phyloP scores from a whole-genome alignment of 805 yeast genomes.

The Wickerhamomyces chaumierensis region DNA sequence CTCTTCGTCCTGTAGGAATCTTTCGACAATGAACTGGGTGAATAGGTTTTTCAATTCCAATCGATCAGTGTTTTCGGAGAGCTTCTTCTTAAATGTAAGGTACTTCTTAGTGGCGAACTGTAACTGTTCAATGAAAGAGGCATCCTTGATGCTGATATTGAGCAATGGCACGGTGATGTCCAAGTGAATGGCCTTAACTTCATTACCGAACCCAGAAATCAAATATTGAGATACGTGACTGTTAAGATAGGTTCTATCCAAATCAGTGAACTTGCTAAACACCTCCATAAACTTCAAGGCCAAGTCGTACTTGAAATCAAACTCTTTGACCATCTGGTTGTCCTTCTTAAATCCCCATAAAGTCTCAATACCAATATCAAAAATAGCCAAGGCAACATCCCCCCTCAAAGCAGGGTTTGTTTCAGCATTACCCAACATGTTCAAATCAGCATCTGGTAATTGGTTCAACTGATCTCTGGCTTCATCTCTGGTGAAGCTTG shows the following conservation, averaged over 20 bases:
- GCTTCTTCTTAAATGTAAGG: conserved; percentile 43
- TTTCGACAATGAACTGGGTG: conserved; percentile 8
- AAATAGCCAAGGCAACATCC: conserved; percentile 58
- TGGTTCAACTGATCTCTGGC: conserved; percentile 53
- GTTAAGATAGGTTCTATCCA: conserved; percentile 59
- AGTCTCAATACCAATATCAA: conserved; percentile 51
- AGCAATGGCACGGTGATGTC: conserved; percentile 65
- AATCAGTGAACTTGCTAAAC: conserved; percentile 58
- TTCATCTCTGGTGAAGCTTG: conserved; percentile 38
- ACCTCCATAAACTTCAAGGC: conserved; percentile 37
- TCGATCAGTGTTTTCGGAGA: conserved; percentile 20
- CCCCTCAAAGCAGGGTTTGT: conserved; percentile 72
- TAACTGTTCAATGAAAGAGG: conserved; percentile 43
- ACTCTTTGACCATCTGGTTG: conserved; percentile 11
- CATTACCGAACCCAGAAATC: conserved; percentile 28
- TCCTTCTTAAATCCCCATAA: conserved; percentile 16
- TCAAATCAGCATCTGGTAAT: conserved; percentile 80
- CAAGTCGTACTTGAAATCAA: conserved; percentile 26
- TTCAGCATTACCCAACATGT: conserved; percentile 77
- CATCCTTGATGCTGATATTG: conserved; percentile 27
- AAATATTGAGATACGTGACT: conserved; percentile 52
- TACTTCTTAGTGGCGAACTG: conserved; percentile 65
- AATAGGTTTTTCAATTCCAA: conserved; percentile 20
- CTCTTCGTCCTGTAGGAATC: conserved; percentile 24
- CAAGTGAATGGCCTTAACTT: conserved; percentile 29